Evolutionary conservation across 1,139 yeast genomes (phyloP).

Genomic region (Kodamaea fungicola): DNA sequence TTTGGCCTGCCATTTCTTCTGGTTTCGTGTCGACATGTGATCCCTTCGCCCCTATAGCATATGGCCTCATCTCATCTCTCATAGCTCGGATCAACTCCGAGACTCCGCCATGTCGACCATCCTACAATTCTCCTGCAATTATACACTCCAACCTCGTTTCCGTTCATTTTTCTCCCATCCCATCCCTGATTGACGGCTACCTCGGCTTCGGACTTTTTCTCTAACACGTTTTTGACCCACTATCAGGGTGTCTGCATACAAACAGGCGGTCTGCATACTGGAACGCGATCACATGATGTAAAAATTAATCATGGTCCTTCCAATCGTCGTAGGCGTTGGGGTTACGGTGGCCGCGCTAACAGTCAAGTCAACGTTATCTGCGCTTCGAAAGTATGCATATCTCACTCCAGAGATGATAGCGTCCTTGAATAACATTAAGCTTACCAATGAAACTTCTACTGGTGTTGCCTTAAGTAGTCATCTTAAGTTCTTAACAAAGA

Average conservation of each 20-base stretch:
- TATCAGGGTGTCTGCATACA: too few relatives aligned
- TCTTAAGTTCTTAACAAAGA: slow-evolving; percentile 22
- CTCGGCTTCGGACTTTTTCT: slow-evolving; percentile 6
- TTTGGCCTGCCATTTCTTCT: too few relatives aligned
- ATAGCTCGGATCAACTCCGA: too few relatives aligned
- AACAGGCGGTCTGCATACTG: too few relatives aligned
- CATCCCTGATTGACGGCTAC: neutral
- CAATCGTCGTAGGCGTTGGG: slow-evolving; percentile 57
- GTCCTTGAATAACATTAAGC: slow-evolving; percentile 41
- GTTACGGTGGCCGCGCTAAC: slow-evolving; percentile 53
- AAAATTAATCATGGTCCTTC: slow-evolving; percentile 36
- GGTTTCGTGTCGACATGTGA: too few relatives aligned
- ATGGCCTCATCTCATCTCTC: too few relatives aligned
- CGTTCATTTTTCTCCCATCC: neutral
- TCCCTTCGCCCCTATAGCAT: too few relatives aligned
- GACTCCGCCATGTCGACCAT: too few relatives aligned
- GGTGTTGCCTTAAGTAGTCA: slow-evolving; percentile 12
- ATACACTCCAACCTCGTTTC: neutral
- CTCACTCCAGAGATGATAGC: slow-evolving; percentile 59
- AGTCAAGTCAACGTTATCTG: slow-evolving; percentile 46
- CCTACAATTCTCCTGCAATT: too few relatives aligned
- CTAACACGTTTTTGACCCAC: too few relatives aligned
- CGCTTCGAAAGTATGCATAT: slow-evolving; percentile 38
- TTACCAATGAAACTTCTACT: slow-evolving; percentile 11
- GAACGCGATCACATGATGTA: neutral